These are phyloP conservation scores for Lodderomyces elongisporus DNA, from an alignment of 1,139 yeast species.

Conservation along the genomic window DNA sequence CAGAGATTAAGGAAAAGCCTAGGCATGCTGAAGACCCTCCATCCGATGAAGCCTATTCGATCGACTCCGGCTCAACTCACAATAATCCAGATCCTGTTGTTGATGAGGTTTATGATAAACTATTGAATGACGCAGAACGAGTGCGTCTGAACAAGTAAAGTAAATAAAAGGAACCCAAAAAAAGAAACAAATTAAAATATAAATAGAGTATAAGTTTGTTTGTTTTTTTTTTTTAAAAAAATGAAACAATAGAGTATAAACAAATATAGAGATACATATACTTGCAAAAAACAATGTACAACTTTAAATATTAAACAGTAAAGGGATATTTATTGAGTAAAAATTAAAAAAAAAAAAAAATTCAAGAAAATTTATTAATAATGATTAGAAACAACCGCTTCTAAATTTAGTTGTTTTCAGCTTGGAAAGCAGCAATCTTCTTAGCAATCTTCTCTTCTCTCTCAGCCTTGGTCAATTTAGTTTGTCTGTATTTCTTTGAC, in stretches of 20 bases:
- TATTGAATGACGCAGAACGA: slow-evolving; percentile 60
- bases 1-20: background rate
- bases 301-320: background rate
- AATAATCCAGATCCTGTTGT: slow-evolving; percentile 41
- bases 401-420: slow-evolving; percentile 20
- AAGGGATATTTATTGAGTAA: background rate
- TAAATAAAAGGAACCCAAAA: background rate
- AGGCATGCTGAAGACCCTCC: slow-evolving; percentile 1
- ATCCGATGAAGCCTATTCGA: slow-evolving; percentile 8
- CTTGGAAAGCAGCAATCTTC: slow-evolving; percentile 85
- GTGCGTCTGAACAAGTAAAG: slow-evolving; percentile 43
- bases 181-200: background rate
- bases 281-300: no score
- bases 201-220: background rate
- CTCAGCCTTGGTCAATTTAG: slow-evolving; percentile 87
- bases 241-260: background rate
- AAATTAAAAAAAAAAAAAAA: no score
- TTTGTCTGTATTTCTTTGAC: slow-evolving; percentile 86
- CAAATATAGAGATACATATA: background rate
- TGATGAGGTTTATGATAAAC: slow-evolving; percentile 67
- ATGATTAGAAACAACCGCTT: background rate
- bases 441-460: slow-evolving; percentile 84
- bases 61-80: slow-evolving; percentile 16
- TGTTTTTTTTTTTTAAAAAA: background rate
- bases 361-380: background rate